Percentiles rank a stretch among this genome's conserved stretches.
phyloP scores from a whole-genome alignment of 257 asterid genomes.

The Anisodus tanguticus region DNA sequence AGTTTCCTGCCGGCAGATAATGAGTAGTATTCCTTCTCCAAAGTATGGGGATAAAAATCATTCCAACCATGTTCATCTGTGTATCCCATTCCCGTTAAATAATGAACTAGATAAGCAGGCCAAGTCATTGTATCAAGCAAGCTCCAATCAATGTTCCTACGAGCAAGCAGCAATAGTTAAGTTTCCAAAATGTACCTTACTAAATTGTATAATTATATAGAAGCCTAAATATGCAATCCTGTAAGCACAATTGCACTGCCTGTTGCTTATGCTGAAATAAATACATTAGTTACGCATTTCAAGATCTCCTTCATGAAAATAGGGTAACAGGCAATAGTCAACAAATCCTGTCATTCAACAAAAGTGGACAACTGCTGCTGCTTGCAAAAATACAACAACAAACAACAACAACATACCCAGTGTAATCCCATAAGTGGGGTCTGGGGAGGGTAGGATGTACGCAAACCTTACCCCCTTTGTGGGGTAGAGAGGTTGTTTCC shows the following conservation, averaged over 20 bases:
- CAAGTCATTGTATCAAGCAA: slow-evolving; percentile 85
- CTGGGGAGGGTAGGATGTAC: too few species aligned
- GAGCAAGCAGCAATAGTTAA: slow-evolving; percentile 13
- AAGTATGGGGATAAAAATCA: slow-evolving; percentile 60
- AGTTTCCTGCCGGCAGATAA: slow-evolving; percentile 71
- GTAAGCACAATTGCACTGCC: background rate
- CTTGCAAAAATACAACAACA: background rate
- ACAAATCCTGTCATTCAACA: background rate
- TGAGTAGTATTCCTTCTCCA: slow-evolving; percentile 74
- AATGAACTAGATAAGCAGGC: slow-evolving; percentile 73
- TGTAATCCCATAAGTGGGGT: too few species aligned
- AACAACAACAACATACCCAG: too few species aligned
- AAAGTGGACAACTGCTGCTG: slow-evolving; percentile 9
- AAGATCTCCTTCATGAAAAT: background rate
- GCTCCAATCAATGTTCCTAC: slow-evolving; percentile 82
- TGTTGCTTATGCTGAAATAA: slow-evolving; percentile 17
- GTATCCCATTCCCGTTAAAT: slow-evolving; percentile 63
- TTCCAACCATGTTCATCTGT: slow-evolving; percentile 65
- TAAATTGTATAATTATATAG: background rate
- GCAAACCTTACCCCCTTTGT: too few species aligned
- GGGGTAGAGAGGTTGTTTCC: too few species aligned
- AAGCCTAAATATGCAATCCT: background rate
- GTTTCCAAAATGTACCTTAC: slow-evolving; percentile 5
- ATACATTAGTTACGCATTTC: background rate
- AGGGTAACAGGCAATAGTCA: background rate